These are phyloP conservation scores for Nicotiana benthamiana DNA, from an alignment of 257 asterid species.

Conservation along the genomic window DNA sequence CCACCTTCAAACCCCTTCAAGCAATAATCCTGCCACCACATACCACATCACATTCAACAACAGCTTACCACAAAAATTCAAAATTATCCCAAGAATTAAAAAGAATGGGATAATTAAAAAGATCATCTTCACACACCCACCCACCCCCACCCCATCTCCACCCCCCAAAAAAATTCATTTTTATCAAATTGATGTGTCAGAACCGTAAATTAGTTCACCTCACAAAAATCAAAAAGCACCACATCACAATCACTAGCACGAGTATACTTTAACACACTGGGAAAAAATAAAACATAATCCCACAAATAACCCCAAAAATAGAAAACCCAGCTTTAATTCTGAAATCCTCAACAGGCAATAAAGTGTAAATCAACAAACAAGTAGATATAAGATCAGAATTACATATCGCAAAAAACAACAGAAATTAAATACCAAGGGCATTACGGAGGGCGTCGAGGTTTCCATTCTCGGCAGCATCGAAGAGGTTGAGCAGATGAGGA, in stretches of 20 bases:
- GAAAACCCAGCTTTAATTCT: not conserved
- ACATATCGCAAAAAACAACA: not conserved
- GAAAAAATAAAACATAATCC: not conserved
- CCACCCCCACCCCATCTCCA: no score
- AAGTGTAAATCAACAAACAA: not conserved
- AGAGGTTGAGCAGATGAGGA: constrained; percentile 69
- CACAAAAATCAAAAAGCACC: not conserved
- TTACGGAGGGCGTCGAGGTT: constrained; percentile 53
- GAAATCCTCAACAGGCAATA: not conserved
- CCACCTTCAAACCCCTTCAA: not conserved
- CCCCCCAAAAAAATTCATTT: not conserved
- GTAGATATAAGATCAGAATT: not conserved
- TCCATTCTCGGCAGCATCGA: constrained; percentile 64
- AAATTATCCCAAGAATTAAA: not conserved
- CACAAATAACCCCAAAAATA: not conserved
- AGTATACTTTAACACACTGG: not conserved
- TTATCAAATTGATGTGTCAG: not conserved
- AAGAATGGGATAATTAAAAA: no score
- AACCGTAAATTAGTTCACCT: not conserved
- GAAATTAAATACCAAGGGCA: constrained; percentile 51
- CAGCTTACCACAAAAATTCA: not conserved
- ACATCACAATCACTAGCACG: not conserved
- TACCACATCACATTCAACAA: not conserved
- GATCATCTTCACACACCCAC: not conserved
- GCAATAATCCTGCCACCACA: not conserved